Conservation (phyloP, 331 rosid species). For the Erythrophleum ivorense region DNA sequence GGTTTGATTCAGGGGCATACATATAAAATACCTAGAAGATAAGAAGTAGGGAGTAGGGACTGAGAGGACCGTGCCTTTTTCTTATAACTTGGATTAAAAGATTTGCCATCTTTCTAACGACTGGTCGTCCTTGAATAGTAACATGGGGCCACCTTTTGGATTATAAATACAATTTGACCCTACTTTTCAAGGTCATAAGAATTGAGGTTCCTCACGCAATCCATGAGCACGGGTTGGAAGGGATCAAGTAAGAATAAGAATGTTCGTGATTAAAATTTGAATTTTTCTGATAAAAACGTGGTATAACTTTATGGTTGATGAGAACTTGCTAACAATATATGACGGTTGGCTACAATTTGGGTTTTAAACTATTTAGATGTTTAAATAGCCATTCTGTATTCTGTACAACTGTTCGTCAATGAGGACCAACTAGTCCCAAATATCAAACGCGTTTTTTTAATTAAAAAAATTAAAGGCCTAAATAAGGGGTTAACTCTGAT, state of each 20-base stretch:
- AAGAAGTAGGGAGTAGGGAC: too few species aligned
- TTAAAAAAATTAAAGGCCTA: neutral
- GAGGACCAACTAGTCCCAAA: neutral
- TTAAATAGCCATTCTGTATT: neutral
- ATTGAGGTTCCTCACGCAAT: neutral
- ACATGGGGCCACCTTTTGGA: neutral
- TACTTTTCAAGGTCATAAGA: neutral
- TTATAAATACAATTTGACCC: neutral
- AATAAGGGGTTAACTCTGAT: too few species aligned
- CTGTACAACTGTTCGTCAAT: neutral
- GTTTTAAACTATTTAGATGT: neutral
- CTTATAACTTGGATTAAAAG: too few species aligned
- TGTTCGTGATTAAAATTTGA: too few species aligned
- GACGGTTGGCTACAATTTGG: neutral
- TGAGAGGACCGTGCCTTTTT: too few species aligned
- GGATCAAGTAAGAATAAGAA: too few species aligned
- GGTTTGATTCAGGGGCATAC: neutral
- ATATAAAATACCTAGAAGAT: neutral
- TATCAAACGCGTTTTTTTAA: neutral
- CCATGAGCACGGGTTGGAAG: too few species aligned
- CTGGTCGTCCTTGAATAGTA: neutral
- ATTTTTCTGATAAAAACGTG: neutral
- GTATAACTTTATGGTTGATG: too few species aligned
- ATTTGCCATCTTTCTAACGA: too few species aligned
- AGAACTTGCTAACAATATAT: neutral